Percentiles rank a stretch among this genome's conserved stretches.
Conservation (phyloP, 805 yeast genomes). For the Kuraishia ogatae region DNA sequence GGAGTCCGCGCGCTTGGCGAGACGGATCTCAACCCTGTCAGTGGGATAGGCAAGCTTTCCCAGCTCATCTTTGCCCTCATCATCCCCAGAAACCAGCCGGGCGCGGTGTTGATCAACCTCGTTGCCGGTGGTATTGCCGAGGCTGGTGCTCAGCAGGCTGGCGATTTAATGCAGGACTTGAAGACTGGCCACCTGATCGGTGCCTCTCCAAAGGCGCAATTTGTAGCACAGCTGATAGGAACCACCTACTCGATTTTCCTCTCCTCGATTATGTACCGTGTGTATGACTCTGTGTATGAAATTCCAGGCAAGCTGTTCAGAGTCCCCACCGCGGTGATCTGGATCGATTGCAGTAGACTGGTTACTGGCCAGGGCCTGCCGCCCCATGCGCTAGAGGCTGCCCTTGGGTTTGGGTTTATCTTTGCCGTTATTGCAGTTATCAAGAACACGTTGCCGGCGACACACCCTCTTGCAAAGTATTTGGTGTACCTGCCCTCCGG, state of each 20-base stretch:
- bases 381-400: constrained; percentile 55
- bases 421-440: constrained; percentile 65
- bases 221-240: constrained; percentile 83
- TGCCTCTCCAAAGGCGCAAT: constrained; percentile 90
- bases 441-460: constrained; percentile 44
- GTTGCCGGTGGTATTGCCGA: constrained; percentile 97
- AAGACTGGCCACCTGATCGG: constrained; percentile 90
- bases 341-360: constrained; percentile 93
- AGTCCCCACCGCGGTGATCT: constrained; percentile 90
- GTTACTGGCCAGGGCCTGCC: constrained; percentile 92
- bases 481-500: constrained; percentile 77
- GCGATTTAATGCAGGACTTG: constrained; percentile 94
- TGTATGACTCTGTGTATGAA: constrained; percentile 74
- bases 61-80: constrained; percentile 81
- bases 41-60: constrained; percentile 92
- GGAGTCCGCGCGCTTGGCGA: constrained; percentile 96
- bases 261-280: constrained; percentile 73
- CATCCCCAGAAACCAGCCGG: constrained; percentile 67
- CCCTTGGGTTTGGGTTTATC: constrained; percentile 51
- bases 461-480: constrained; percentile 27
- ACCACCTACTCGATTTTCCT: constrained; percentile 75
- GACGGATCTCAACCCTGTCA: constrained; percentile 93
- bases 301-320: constrained; percentile 79
- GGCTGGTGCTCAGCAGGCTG: constrained; percentile 99
- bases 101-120: constrained; percentile 73